A percentile compares a stretch with the other conserved stretches of the same genome.
Evolutionary conservation across 2,329 filamentous ascomycete species (phyloP).

Genomic region (Myriangium duriaei): DNA sequence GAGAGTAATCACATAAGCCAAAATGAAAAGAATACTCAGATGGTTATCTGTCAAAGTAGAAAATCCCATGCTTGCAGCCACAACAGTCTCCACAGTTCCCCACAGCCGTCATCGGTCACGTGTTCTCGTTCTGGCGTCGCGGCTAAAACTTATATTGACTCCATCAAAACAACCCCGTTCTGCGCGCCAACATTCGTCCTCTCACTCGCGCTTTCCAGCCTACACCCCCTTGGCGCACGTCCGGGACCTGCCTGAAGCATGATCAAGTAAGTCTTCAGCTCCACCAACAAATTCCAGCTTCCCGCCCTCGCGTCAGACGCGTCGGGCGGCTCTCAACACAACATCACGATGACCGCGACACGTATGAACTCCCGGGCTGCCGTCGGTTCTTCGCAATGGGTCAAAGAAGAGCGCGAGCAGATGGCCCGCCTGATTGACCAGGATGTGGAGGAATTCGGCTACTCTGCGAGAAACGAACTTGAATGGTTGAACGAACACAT

Average conservation of each 20-base stretch:
- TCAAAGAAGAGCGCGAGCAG: conserved; percentile 70
- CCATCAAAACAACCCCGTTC: background rate
- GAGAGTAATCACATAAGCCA: no score
- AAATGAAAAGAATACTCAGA: no score
- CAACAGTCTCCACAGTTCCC: no score
- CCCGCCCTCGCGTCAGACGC: background rate
- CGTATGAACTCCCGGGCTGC: conserved; percentile 17
- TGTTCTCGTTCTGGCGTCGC: background rate
- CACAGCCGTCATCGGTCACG: no score
- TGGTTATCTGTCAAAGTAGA: no score
- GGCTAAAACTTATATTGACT: background rate
- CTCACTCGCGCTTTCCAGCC: background rate
- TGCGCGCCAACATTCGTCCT: no score
- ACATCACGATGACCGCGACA: conserved; percentile 16
- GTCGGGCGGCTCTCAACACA: background rate
- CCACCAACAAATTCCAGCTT: no score
- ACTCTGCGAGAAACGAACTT: conserved; percentile 81
- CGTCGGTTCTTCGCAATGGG: conserved; percentile 48
- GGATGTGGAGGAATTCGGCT: conserved; percentile 87
- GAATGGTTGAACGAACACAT: conserved; percentile 99
- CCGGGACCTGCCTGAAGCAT: no score
- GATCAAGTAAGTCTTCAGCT: no score
- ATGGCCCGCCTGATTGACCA: conserved; percentile 62
- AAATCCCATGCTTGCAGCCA: no score
- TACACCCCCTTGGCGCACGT: no score